A percentile compares a stretch with the other conserved stretches of the same genome.
Evolutionary conservation across 2,329 filamentous ascomycete genomes (phyloP).

Genomic region (Trichoderma citrinoviride): DNA sequence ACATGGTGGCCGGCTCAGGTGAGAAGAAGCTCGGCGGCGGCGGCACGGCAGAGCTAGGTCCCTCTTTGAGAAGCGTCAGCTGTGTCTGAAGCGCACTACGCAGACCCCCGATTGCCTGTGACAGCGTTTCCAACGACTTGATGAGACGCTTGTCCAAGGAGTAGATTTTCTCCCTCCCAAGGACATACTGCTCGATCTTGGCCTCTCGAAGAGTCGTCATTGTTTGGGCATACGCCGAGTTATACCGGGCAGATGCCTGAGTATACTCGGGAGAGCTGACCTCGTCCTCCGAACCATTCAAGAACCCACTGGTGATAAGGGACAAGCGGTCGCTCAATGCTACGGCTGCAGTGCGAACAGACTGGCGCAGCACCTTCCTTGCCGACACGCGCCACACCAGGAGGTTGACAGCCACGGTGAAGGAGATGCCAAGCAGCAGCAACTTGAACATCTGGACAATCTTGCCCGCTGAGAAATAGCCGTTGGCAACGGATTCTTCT

Average conservation of each 20-base stretch:
- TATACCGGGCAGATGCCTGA: conserved; percentile 61
- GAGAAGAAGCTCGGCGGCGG: conserved; percentile 25
- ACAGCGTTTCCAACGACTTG: conserved; percentile 78
- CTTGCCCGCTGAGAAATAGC: conserved; percentile 77
- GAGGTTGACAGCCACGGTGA: conserved; percentile 71
- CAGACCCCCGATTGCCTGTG: conserved; percentile 86
- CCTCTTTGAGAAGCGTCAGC: conserved; percentile 76
- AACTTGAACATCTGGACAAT: conserved; percentile 81
- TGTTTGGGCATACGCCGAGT: conserved; percentile 65
- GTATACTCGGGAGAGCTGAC: conserved; percentile 65
- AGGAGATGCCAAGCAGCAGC: conserved; percentile 72
- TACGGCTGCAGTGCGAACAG: conserved; percentile 68
- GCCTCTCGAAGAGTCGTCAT: conserved; percentile 78
- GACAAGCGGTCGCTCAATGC: conserved; percentile 78
- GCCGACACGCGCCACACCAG: conserved; percentile 77
- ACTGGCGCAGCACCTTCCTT: conserved; percentile 67
- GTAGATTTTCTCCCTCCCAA: conserved; percentile 78
- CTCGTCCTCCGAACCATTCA: conserved; percentile 78
- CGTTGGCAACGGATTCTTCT: conserved; percentile 81
- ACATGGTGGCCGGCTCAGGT: conserved; percentile 27
- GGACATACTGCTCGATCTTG: conserved; percentile 81
- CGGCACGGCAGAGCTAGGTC: conserved; percentile 29
- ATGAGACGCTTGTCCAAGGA: conserved; percentile 75
- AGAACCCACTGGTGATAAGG: conserved; percentile 76
- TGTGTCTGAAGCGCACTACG: conserved; percentile 87